Evolutionary conservation across 176 grass and related monocot species (phyloP).

Genomic region (Musa troglodytarum): DNA sequence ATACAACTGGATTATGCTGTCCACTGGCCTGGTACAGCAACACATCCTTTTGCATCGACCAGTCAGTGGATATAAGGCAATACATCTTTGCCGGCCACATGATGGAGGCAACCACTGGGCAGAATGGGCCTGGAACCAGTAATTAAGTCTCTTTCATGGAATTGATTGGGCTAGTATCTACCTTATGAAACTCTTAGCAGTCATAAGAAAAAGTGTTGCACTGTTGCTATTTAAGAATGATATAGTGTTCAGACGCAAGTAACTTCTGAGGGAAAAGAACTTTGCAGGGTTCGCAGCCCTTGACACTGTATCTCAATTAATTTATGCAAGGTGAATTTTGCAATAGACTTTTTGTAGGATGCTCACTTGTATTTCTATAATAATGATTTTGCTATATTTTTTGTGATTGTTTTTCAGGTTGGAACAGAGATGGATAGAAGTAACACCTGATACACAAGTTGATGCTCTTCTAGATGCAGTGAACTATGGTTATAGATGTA

Average conservation of each 20-base stretch:
- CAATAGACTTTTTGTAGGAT: not conserved
- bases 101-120: not conserved
- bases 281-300: too few relatives aligned
- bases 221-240: too few relatives aligned
- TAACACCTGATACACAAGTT: conserved; percentile 85
- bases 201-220: too few relatives aligned
- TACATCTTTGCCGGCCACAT: not conserved
- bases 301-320: too few relatives aligned
- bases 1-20: not conserved
- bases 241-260: too few relatives aligned
- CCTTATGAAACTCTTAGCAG: too few relatives aligned
- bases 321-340: not conserved
- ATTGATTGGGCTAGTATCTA: not conserved
- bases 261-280: too few relatives aligned
- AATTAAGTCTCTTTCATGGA: not conserved
- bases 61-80: not conserved
- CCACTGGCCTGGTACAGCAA: not conserved
- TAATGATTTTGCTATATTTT: not conserved
- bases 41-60: not conserved
- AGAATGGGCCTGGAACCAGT: not conserved
- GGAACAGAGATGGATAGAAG: conserved; percentile 81
- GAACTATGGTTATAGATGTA: conserved; percentile 38
- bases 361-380: not conserved
- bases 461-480: conserved; percentile 80
- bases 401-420: conserved; percentile 36